These are phyloP conservation scores for Dioscorea cayenensis DNA, from an alignment of 116 monocot species.

Conservation along the genomic window DNA sequence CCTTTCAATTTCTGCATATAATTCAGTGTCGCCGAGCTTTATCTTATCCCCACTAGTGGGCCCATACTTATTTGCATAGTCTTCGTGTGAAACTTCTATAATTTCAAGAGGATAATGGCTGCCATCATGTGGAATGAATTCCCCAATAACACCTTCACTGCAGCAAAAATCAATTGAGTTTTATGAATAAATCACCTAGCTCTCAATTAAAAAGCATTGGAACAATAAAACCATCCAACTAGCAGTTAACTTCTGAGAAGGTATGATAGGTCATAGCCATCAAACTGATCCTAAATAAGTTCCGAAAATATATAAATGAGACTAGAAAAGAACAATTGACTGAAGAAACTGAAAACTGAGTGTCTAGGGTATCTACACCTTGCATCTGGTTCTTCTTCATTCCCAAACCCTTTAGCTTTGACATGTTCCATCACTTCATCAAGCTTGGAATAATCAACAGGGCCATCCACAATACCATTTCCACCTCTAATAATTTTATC, in stretches of 20 bases:
- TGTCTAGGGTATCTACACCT: constrained; percentile 27
- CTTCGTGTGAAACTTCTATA: constrained; percentile 50
- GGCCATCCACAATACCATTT: constrained; percentile 73
- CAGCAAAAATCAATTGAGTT: constrained; percentile 9
- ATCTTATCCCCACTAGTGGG: constrained; percentile 95
- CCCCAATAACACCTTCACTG: constrained; percentile 77
- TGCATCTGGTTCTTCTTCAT: constrained; percentile 52
- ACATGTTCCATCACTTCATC: constrained; percentile 51
- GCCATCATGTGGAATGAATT: background rate
- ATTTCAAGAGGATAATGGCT: constrained; percentile 25
- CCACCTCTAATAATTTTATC: constrained; percentile 79
- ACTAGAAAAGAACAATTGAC: background rate
- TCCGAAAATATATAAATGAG: background rate
- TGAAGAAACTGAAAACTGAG: background rate
- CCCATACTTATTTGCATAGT: constrained; percentile 93
- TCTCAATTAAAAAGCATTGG: background rate
- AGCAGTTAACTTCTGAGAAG: background rate
- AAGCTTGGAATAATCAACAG: constrained; percentile 27
- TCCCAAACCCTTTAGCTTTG: constrained; percentile 45
- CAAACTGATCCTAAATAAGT: background rate
- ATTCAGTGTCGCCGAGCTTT: constrained; percentile 81
- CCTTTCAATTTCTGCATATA: constrained; percentile 93
- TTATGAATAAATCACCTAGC: background rate
- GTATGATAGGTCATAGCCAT: background rate
- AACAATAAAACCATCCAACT: no score